These are phyloP conservation scores for Alternaria sp. DNA, from an alignment of 2,329 filamentous ascomycete genomes.

Conservation along the genomic window DNA sequence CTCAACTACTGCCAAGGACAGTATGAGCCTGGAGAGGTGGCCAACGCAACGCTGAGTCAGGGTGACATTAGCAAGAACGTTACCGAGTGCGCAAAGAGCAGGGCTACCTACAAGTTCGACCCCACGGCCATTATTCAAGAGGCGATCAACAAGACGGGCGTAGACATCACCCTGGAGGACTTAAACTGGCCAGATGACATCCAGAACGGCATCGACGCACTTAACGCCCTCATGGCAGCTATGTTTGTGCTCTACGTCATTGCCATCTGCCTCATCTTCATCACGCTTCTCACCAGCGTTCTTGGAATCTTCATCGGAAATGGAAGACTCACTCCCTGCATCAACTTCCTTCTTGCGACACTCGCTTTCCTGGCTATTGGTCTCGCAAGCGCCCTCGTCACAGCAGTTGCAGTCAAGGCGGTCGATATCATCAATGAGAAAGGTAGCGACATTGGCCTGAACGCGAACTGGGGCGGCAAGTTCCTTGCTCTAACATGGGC, in stretches of 20 bases:
- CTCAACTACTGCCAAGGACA: conserved; percentile 64
- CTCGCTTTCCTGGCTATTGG: conserved; percentile 67
- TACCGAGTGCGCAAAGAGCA: conserved; percentile 61
- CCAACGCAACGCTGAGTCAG: conserved; percentile 52
- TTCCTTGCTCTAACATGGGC: conserved; percentile 68
- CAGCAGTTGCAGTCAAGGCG: conserved; percentile 64
- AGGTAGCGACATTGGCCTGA: conserved; percentile 57
- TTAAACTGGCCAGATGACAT: conserved; percentile 65
- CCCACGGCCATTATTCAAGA: conserved; percentile 58
- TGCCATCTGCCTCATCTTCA: conserved; percentile 59
- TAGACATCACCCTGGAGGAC: conserved; percentile 57
- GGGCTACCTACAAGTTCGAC: conserved; percentile 64
- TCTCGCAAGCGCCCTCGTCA: conserved; percentile 76
- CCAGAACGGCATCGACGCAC: conserved; percentile 58
- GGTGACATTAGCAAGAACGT: conserved; percentile 58
- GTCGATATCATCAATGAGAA: conserved; percentile 61
- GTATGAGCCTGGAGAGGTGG: conserved; percentile 51
- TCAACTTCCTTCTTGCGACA: conserved; percentile 58
- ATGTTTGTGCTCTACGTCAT: conserved; percentile 67
- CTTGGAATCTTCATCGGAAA: conserved; percentile 52
- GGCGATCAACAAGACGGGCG: conserved; percentile 52
- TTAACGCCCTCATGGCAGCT: conserved; percentile 58
- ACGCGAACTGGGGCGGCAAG: conserved; percentile 58
- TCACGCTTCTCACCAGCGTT: conserved; percentile 57
- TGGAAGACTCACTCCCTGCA: conserved; percentile 54